Percentiles rank a stretch among this genome's conserved stretches.
Conservation (phyloP, 345 rosid genomes). For the Murraya koenigii region DNA sequence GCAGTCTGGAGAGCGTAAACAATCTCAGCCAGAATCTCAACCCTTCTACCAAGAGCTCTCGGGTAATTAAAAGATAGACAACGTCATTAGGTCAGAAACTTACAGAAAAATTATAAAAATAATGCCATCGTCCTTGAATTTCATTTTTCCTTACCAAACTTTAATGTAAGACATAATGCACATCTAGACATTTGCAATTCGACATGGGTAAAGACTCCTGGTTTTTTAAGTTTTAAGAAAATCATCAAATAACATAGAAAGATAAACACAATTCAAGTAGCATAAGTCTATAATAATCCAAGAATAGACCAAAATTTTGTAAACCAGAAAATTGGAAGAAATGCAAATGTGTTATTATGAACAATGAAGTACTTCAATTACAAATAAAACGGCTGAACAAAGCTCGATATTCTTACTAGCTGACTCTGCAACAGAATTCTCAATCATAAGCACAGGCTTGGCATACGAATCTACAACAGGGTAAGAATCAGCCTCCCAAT, state of each 20-base stretch:
- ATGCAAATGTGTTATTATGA: neutral
- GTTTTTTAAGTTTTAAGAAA: neutral
- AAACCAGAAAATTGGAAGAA: neutral
- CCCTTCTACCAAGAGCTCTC: neutral
- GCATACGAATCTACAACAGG: slow-evolving; percentile 46
- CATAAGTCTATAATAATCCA: neutral
- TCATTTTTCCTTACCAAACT: neutral
- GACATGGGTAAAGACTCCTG: neutral
- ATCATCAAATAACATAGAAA: neutral
- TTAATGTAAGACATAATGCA: neutral
- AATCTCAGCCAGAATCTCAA: neutral
- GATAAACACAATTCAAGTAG: neutral
- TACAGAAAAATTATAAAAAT: neutral
- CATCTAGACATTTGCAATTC: neutral
- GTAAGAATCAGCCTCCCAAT: slow-evolving; percentile 57
- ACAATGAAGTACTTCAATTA: neutral
- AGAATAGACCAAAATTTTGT: neutral
- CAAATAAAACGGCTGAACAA: slow-evolving; percentile 1
- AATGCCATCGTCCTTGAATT: neutral
- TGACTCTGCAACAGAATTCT: slow-evolving; percentile 48
- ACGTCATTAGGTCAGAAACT: neutral
- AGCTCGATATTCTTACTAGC: slow-evolving; percentile 45
- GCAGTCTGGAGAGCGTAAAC: neutral
- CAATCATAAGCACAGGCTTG: slow-evolving; percentile 61
- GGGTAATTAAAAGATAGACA: neutral